Conservation (phyloP, 495 filamentous ascomycete genomes). For the Viridothelium virens region DNA sequence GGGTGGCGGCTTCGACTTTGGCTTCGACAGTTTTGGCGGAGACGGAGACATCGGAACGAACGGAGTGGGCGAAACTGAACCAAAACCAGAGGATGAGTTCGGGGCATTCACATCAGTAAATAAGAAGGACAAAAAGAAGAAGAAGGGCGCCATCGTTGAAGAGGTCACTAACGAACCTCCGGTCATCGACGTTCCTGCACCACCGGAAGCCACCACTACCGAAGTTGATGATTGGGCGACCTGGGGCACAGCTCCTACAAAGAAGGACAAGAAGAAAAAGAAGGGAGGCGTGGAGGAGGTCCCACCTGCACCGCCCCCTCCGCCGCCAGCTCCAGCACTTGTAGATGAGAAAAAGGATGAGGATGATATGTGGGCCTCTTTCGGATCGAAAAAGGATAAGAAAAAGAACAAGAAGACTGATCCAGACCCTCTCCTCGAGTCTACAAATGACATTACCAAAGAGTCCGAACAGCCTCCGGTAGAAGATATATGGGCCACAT, state of each 20-base stretch:
- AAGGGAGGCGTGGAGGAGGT: constrained; percentile 12
- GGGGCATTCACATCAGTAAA: constrained; percentile 13
- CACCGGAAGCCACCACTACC: background rate
- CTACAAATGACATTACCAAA: background rate
- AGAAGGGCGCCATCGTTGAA: constrained; percentile 8
- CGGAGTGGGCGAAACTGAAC: background rate
- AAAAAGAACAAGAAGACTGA: constrained; percentile 6
- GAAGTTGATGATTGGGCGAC: constrained; percentile 3
- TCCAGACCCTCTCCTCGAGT: background rate
- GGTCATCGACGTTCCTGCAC: background rate
- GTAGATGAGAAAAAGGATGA: background rate
- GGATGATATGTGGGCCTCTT: background rate
- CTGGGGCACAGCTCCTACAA: background rate
- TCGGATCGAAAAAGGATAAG: background rate
- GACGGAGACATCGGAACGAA: background rate
- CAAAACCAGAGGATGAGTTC: constrained; percentile 11
- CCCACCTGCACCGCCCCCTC: background rate
- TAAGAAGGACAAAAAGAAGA: constrained; percentile 17
- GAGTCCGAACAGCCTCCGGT: background rate
- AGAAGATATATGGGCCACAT: background rate
- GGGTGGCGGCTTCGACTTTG: constrained; percentile 1
- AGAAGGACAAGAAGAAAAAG: constrained; percentile 32
- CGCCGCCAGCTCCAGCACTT: background rate
- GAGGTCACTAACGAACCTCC: background rate
- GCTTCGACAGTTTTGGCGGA: background rate